These are phyloP conservation scores for Aspergillus sp. DNA, from an alignment of 2,329 filamentous ascomycete genomes.

Conservation along the genomic window DNA sequence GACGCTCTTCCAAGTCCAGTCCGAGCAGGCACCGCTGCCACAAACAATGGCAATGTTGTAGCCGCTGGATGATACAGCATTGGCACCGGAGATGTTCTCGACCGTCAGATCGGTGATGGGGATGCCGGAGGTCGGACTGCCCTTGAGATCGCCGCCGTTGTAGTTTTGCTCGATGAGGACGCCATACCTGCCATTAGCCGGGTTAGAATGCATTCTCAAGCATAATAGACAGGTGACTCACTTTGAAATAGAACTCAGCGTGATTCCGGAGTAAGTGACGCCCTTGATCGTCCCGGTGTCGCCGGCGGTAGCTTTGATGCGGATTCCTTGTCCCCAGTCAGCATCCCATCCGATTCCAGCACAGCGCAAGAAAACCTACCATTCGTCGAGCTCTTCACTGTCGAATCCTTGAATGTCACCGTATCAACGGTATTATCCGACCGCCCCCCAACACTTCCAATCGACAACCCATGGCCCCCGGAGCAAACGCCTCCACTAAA, in stretches of 20 bases:
- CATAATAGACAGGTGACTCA: conserved; percentile 19
- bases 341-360: not conserved
- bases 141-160: conserved; percentile 42
- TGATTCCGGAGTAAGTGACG: conserved; percentile 54
- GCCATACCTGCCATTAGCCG: conserved; percentile 33
- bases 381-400: conserved; percentile 43
- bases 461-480: conserved; percentile 33
- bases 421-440: conserved; percentile 52
- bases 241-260: conserved; percentile 48
- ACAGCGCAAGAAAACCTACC: conserved; percentile 9
- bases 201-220: not conserved
- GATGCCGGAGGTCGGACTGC: conserved; percentile 37
- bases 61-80: conserved; percentile 30
- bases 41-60: conserved; percentile 54
- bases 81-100: conserved; percentile 27
- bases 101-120: conserved; percentile 38
- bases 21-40: conserved; percentile 47
- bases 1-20: conserved; percentile 49
- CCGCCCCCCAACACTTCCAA: conserved; percentile 44
- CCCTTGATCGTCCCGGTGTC: conserved; percentile 52
- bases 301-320: conserved; percentile 51
- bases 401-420: conserved; percentile 51
- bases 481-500: conserved; percentile 35
- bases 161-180: conserved; percentile 56
- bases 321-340: conserved; percentile 6